Evolutionary conservation across 129 eudicot species (phyloP).

Genomic region (Heracleum sosnowskyi): DNA sequence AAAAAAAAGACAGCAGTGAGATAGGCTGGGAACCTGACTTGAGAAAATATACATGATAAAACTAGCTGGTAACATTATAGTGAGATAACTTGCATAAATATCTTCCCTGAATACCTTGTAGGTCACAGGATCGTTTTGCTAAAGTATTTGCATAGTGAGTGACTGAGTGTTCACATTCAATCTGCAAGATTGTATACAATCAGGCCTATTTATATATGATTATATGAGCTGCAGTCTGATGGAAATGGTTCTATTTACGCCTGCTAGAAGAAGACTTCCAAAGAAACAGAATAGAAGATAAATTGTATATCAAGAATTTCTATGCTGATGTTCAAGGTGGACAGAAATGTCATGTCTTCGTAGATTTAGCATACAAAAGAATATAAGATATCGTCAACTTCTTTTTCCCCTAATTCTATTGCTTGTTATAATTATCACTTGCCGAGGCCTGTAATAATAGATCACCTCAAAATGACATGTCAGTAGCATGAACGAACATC

Average conservation of each 20-base stretch:
- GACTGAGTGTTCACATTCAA: too few relatives aligned
- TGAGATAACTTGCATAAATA: background rate
- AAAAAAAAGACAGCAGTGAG: background rate
- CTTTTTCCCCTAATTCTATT: background rate
- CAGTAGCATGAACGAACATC: background rate
- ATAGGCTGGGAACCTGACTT: background rate
- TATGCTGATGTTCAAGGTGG: background rate
- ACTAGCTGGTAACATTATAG: background rate
- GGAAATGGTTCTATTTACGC: background rate
- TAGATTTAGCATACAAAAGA: background rate
- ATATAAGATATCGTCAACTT: background rate
- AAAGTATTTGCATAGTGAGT: too few relatives aligned
- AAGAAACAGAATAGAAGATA: background rate
- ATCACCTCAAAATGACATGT: background rate
- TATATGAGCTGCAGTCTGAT: background rate
- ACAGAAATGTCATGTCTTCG: background rate
- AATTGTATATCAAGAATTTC: background rate
- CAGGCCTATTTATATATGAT: background rate
- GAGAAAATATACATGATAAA: background rate
- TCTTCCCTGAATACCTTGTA: background rate
- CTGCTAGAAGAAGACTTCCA: background rate
- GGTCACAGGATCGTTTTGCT: too few relatives aligned
- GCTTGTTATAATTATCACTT: background rate
- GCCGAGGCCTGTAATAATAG: background rate
- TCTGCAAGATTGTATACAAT: background rate